phyloP scores from a whole-genome alignment of 148 eudicot species.

The Amaranthus palmeri region DNA sequence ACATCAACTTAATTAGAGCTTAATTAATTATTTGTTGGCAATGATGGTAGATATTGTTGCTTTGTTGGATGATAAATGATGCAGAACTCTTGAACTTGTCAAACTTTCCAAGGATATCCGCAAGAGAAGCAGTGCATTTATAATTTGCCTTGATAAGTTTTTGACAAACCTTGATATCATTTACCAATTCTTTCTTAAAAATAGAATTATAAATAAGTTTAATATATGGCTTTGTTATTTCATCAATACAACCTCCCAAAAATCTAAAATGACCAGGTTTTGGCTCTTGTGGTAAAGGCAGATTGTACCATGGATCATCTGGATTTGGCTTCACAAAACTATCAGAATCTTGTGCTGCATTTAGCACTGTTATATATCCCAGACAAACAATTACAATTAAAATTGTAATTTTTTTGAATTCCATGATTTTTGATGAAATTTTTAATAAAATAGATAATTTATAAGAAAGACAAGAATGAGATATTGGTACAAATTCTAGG shows the following conservation, averaged over 20 bases:
- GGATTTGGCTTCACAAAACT: conserved; percentile 6
- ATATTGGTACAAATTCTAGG: too few relatives aligned
- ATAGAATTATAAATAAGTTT: conserved; percentile 7
- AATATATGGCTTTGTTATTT: conserved; percentile 12
- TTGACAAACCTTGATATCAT: not conserved
- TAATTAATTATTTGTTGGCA: not conserved
- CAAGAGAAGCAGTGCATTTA: conserved; percentile 13
- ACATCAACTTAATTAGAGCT: too few relatives aligned
- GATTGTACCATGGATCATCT: conserved; percentile 16
- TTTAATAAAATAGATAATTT: too few relatives aligned
- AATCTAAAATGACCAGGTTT: conserved; percentile 13
- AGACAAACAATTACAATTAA: not conserved
- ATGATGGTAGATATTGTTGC: conserved; percentile 8
- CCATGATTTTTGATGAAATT: not conserved
- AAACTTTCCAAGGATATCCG: conserved; percentile 2
- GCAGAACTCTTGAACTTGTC: conserved; percentile 17
- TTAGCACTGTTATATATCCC: not conserved
- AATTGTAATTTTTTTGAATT: not conserved
- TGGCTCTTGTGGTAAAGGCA: conserved; percentile 19
- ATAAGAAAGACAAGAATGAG: too few relatives aligned
- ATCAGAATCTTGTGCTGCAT: not conserved
- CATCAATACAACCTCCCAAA: conserved; percentile 24
- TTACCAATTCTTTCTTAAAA: not conserved
- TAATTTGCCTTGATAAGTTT: conserved; percentile 7
- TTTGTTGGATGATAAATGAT: conserved; percentile 6